phyloP scores from a whole-genome alignment of 371 early-diverging fungal species.

The Mortierella sp. region DNA sequence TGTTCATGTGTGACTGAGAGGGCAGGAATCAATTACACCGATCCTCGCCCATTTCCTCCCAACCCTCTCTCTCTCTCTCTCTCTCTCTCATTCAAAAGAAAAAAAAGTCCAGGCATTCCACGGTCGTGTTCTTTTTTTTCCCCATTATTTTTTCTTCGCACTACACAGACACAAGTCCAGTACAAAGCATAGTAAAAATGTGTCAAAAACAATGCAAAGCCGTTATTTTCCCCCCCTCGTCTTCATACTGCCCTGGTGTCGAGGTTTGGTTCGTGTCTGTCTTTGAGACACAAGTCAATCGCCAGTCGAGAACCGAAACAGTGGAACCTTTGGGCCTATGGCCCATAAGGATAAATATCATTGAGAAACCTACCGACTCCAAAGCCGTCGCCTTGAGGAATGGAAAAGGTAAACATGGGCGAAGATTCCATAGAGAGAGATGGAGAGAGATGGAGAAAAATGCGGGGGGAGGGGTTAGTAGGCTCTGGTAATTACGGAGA shows the following conservation, averaged over 20 bases:
- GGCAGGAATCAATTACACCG: not conserved
- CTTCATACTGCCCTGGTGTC: not conserved
- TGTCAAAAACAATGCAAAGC: not conserved
- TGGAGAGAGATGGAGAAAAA: not conserved
- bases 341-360: not conserved
- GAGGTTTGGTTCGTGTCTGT: not conserved
- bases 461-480: no score
- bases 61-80: not conserved
- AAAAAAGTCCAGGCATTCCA: not conserved
- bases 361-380: slow-evolving; percentile 73
- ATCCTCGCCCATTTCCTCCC: not conserved
- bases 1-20: not conserved
- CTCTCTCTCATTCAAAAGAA: not conserved
- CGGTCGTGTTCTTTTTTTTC: not conserved
- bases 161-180: not conserved
- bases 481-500: no score
- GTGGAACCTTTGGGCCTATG: not conserved
- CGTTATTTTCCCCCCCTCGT: not conserved
- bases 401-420: not conserved
- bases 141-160: not conserved
- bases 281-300: not conserved
- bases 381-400: slow-evolving; percentile 81
- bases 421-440: not conserved
- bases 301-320: not conserved
- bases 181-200: not conserved